Evolutionary conservation across 192 early-diverging fungal species (phyloP), one percentile per base, ranked within the genome.

Genomic region (Spizellomyces sp.): DNA sequence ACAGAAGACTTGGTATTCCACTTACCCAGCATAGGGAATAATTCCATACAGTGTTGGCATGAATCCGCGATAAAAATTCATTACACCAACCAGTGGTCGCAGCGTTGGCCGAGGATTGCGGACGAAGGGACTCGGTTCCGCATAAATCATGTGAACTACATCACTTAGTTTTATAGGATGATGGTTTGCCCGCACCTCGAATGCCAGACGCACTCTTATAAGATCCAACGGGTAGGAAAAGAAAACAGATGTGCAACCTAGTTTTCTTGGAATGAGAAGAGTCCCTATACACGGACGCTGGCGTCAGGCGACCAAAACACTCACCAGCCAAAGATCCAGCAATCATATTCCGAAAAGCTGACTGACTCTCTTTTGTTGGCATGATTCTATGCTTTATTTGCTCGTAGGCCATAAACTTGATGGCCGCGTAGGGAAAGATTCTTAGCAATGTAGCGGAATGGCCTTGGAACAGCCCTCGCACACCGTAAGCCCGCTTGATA

Each of bases 371-470:
- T 64, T 85, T 82, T 12, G 77, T 85, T 14, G 91, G 90, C 87
- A 94, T 91, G 48, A 94, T 72, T 22, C 83, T 21, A 17, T 69
- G 69, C 72, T 86, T 85, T 65, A 89, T 90, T 79, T 99, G 95
- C 82, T 99, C 97, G 76, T 94, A 96, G 8, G 90, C 89, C 87
- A 96, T 95, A 73, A 96, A 99, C 77, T 98, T 98, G 77, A 99
- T 92, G 8, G 95, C 93, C 0, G 94, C 93, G 73, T 98, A 99
- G 5, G 97, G 97, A 76, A 98, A 98, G 67, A 99, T 96, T 41
- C 97, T 82, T 2, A 96, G 81, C 5, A 99, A 80, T 43, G 95
- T 96, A 48, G 93, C 95, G 19, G 90, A 94, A 74, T 99, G 95
- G 47, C 97, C 97, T 81, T 96, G 94, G 66, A 95, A 96, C 21